Percentiles rank a stretch among this genome's conserved stretches.
Evolutionary conservation across 768 basidiomycete species (phyloP).

Genomic region (Austroboletus eburneus): DNA sequence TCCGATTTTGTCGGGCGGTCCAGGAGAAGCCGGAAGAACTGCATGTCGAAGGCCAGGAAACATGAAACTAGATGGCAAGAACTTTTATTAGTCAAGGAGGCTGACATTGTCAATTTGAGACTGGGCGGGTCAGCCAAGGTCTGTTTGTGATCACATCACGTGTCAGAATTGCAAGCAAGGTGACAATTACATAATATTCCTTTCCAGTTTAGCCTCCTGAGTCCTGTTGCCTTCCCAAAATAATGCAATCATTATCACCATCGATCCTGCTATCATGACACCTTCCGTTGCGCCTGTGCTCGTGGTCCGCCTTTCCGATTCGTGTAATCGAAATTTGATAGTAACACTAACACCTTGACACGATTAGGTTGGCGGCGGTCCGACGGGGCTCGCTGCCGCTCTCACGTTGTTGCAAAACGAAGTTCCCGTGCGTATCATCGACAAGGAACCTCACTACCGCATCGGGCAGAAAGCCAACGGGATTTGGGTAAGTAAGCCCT

Average conservation of each 20-base stretch:
- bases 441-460: constrained; percentile 37
- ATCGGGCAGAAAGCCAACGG: constrained; percentile 38
- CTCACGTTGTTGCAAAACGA: constrained; percentile 38
- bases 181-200: no score
- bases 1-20: constrained; percentile 48
- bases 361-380: constrained; percentile 30
- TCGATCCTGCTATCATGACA: constrained; percentile 5
- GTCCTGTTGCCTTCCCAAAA: no score
- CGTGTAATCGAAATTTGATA: no score
- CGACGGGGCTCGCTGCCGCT: constrained; percentile 29
- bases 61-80: not conserved
- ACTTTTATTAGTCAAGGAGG: constrained; percentile 18
- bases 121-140: no score
- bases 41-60: constrained; percentile 30
- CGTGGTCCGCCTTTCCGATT: constrained; percentile 9
- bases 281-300: constrained; percentile 17
- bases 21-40: constrained; percentile 45
- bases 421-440: constrained; percentile 49
- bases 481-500: constrained; percentile 35
- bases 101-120: constrained; percentile 19
- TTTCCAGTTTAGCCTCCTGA: no score
- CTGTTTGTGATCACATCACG: no score
- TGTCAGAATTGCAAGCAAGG: no score
- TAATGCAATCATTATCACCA: no score
- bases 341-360: not conserved